Evolutionary conservation across 2,329 filamentous ascomycete genomes (phyloP).

Genomic region (Ceratocystis huliohia): DNA sequence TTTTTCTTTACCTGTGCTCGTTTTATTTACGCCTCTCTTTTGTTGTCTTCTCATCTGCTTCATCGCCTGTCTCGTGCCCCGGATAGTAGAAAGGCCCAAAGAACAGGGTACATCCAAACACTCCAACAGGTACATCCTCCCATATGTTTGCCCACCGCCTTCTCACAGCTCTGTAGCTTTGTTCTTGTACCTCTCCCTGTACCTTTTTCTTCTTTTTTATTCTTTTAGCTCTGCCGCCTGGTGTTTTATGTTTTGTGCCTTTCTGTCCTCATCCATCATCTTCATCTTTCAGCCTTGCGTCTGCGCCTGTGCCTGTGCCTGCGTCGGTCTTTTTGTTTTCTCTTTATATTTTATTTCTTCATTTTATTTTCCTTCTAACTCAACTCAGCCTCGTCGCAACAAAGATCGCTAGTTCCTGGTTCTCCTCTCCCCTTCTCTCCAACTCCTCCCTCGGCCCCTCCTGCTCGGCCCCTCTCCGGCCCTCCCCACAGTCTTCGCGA

Average conservation of each 20-base stretch:
- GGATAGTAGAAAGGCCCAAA: background rate
- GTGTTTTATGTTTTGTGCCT: background rate
- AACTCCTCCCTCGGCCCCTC: background rate
- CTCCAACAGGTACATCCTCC: background rate
- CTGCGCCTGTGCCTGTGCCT: too few relatives aligned
- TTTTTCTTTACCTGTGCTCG: background rate
- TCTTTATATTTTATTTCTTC: background rate
- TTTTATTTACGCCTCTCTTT: background rate
- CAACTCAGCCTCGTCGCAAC: background rate
- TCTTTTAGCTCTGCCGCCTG: background rate
- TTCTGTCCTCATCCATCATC: background rate
- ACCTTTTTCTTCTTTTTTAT: background rate
- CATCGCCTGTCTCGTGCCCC: background rate
- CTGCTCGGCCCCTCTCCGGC: background rate
- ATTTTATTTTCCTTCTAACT: background rate
- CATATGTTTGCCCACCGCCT: background rate
- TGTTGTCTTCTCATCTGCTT: background rate
- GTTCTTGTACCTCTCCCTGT: background rate
- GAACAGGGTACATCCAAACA: background rate
- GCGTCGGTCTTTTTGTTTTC: background rate
- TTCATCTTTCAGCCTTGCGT: background rate
- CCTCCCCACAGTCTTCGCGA: background rate
- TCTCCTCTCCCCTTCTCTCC: background rate
- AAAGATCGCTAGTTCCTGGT: background rate
- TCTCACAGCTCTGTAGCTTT: background rate